Evolutionary conservation across 2,329 filamentous ascomycete genomes (phyloP), one percentile per base, ranked within the genome.

Genomic region (Huntiella moniliformis): DNA sequence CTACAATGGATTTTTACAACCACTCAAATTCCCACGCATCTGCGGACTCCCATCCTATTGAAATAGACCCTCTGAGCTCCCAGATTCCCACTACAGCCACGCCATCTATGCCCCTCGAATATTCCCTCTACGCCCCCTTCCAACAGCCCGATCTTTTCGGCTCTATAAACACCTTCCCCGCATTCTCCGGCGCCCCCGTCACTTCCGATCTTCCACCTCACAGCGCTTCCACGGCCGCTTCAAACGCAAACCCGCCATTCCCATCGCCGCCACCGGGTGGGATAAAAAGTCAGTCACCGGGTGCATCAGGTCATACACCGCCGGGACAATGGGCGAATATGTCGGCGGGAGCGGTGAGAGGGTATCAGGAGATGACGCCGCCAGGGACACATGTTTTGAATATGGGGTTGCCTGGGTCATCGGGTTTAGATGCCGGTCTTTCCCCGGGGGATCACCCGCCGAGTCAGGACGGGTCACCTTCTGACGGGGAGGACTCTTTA

Each of bases 401-500:
- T 5, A 8, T 36, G 34, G 12, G 8, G 34, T 2, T 28, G 7
- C 22, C 22, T 3, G 22, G 22, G 6, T 28, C 34, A 11, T 36
- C 34, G 15, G 34, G 34, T 10, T 1, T 16, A 36, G 34, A n/a
- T n/a, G 7, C 34, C 12, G 34, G 34, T 2, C 34, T 16, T n/a
- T n/a, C n/a, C 22, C n/a, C 28, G 40, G 28, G 34, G 5, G 13
- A 11, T 16, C 4, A 12, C 13, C 3, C 6, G 34, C 34, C 2
- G 13, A 28, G n/a, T 16, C 13, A 33, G 16, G 40, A 13, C n/a
- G 46, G 45, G 28, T 52, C 51, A 2, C 72, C 72, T 55, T 74
- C 73, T 34, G 71, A 74, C 8, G 72, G 71, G 22, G 71, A 71
- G 39, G 61, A 67, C 43, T 46, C 73, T 55, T 74, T 70, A 16